Evolutionary conservation across 345 rosid species (phyloP).

Genomic region (rapeseed (Brassica napus)): Da-Ae NC_063449.1:37680501-37681000

Average conservation of each 20-base stretch:
- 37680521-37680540: conserved; percentile 96
- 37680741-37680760: conserved; percentile 99
- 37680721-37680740: conserved; percentile 68
- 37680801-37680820: conserved; percentile 97
- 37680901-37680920: conserved; percentile 6
- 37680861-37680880: conserved; percentile 95
- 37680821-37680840: conserved; percentile 96
- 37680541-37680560: conserved; percentile 97
- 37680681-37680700: conserved; percentile 95
- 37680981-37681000: not conserved
- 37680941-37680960: not conserved
- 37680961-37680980: not conserved
- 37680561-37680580: conserved; percentile 98
- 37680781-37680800: conserved; percentile 99
- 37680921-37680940: not conserved
- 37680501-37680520: conserved; percentile 99
- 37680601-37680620: conserved; percentile 89
- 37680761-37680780: conserved; percentile 89
- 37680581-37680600: conserved; percentile 91
- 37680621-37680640: conserved; percentile 93
- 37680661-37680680: conserved; percentile 94
- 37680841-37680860: conserved; percentile 92
- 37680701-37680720: conserved; percentile 85
- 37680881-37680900: conserved; percentile 84
- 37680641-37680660: conserved; percentile 96